Evolutionary conservation across 73 alveolate genomes (phyloP).

Genomic region (Paramecium pentaurelia): DNA sequence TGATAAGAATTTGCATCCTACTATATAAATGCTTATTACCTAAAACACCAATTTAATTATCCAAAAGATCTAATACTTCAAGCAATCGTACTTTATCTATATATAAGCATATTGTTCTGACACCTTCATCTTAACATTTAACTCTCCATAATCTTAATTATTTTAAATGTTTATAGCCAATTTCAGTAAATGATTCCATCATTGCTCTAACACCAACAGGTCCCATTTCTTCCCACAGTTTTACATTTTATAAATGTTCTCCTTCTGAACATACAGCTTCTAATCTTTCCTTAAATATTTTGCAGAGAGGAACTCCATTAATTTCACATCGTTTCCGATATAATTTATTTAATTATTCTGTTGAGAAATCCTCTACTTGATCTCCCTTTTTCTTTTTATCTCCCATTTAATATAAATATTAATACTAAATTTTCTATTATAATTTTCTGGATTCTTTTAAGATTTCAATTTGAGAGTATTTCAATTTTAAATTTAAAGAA

Average conservation of each 20-base stretch:
- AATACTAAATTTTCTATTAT: neutral
- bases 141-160: slow-evolving; percentile 60
- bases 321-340: slow-evolving; percentile 48
- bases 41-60: slow-evolving; percentile 49
- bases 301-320: slow-evolving; percentile 57
- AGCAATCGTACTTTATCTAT: slow-evolving; percentile 44
- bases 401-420: slow-evolving; percentile 42
- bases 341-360: slow-evolving; percentile 18
- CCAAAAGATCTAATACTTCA: slow-evolving; percentile 52
- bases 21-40: neutral
- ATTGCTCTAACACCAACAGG: slow-evolving; percentile 64
- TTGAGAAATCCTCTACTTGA: slow-evolving; percentile 56
- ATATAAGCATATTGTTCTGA: slow-evolving; percentile 55
- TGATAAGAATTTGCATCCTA: slow-evolving; percentile 54
- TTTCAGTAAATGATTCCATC: slow-evolving; percentile 61
- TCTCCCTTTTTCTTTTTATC: slow-evolving; percentile 65
- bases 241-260: slow-evolving; percentile 52
- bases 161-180: slow-evolving; percentile 52
- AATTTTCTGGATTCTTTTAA: neutral
- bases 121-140: slow-evolving; percentile 59
- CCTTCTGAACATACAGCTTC: slow-evolving; percentile 54
- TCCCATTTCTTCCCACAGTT: slow-evolving; percentile 65
- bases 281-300: slow-evolving; percentile 56
- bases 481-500: neutral
- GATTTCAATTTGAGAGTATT: neutral